Base-by-base conservation (phyloP, 2,329 filamentous ascomycete species). In the Xylaria sp. region DNA sequence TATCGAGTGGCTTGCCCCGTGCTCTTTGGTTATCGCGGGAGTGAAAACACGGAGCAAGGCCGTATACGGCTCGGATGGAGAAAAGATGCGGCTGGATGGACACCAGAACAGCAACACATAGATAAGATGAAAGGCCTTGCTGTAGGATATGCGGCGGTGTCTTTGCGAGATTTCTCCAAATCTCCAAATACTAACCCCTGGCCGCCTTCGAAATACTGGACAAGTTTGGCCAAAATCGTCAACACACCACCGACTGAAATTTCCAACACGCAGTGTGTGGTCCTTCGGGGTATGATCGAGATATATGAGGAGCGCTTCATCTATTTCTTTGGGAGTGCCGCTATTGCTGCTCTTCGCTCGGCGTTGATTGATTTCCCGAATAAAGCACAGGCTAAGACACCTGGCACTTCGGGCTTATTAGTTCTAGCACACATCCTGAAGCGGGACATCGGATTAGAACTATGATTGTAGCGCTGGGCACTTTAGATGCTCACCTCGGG, bases 91-190 rank as follows among this genome's bases (percentile, higher is more conserved):
- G 81, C 83, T 5, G 77, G 78, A 6, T 94, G 85, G 80, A 81
- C 90, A 61, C 78, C 82, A 1, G 88, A 91, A 69, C 87, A 92
- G 73, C 79, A 80, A n/a, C 93, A 97, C 76, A 86, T 86, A 68
- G 90, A 93, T 73, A 86, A 90, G 61, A 94, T 96, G 89, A 88
- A 87, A 3, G 94, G 93, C 0, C 81, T 97, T 0, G 92, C 88
- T 1, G 89, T 90, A 3, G 94, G 94, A 0, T 99, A 90, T 72
- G 91, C 93, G 0, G 87, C 93, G 1, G 82, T 98, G 37, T 87
- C 92, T 1, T 81, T 97, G 8, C 88, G 94, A 48, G 92, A 96
- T 74, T 97, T 96, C 72, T 86, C 85, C 64, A 89, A 85, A 66
- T 85, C 88, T 1, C 80, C 81, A 38, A 87, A 87, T 66, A 81